A percentile compares a stretch with the other conserved stretches of the same genome.
Conservation (phyloP, 148 eudicot species). For the Rhododendron kiyosumense region DNA sequence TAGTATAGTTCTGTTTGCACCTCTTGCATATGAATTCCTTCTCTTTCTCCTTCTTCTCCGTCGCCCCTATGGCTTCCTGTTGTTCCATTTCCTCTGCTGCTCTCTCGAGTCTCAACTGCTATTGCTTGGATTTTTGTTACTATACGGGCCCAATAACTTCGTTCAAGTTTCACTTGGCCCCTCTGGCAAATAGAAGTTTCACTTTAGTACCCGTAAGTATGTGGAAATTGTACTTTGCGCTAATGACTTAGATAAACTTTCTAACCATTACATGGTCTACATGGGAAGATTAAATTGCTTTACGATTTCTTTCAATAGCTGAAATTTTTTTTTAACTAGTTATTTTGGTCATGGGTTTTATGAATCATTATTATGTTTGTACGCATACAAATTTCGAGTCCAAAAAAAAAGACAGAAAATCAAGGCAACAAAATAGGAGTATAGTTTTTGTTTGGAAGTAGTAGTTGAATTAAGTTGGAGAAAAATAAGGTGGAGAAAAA, state of each 20-base stretch:
- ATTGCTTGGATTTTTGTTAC: neutral
- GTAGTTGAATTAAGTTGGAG: no score
- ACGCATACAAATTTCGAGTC: no score
- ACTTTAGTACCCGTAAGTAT: neutral
- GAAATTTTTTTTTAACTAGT: neutral
- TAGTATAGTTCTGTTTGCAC: slow-evolving; percentile 47
- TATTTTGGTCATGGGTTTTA: neutral
- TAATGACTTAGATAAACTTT: neutral
- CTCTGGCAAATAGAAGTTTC: neutral
- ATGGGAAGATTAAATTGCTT: neutral
- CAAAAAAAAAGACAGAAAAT: no score
- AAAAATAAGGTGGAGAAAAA: no score
- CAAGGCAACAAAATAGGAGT: no score
- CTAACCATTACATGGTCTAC: neutral
- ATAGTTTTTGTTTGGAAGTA: no score
- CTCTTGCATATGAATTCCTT: slow-evolving; percentile 48
- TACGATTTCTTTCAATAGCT: neutral
- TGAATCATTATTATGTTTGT: no score
- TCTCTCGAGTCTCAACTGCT: neutral
- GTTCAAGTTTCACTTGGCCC: neutral
- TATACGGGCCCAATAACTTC: neutral
- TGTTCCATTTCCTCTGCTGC: neutral
- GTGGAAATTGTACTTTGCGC: neutral
- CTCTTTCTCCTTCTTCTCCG: slow-evolving; percentile 14
- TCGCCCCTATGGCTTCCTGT: neutral